Conservation (phyloP, 2,329 filamentous ascomycete genomes). For the Malbranchea cinnamomea region DNA sequence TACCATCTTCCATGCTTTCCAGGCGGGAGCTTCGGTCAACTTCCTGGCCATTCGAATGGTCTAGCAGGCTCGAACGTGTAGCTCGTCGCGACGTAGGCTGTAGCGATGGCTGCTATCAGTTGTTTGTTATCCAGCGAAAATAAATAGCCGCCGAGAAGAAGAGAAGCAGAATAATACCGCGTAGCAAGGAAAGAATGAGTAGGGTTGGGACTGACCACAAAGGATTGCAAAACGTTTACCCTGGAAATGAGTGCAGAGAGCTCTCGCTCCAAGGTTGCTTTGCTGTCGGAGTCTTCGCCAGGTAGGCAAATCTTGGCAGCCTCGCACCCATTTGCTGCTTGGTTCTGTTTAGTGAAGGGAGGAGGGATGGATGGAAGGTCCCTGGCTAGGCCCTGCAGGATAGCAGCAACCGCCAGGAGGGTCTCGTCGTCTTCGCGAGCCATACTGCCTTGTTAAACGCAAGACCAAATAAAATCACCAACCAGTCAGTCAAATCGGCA, state of each 20-base stretch:
- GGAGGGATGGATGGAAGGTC: slow-evolving; percentile 19
- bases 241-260: slow-evolving; percentile 62
- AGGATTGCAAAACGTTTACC: slow-evolving; percentile 69
- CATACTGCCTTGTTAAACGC: slow-evolving; percentile 33
- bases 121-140: neutral
- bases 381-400: slow-evolving; percentile 32
- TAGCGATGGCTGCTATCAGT: slow-evolving; percentile 8
- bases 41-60: slow-evolving; percentile 16
- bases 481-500: too few species aligned
- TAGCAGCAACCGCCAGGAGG: slow-evolving; percentile 30
- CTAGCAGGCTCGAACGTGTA: slow-evolving; percentile 21
- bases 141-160: slow-evolving; percentile 10
- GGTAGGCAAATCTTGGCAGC: slow-evolving; percentile 52
- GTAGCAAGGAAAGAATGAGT: too few species aligned
- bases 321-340: slow-evolving; percentile 34
- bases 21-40: slow-evolving; percentile 19
- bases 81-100: slow-evolving; percentile 24
- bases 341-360: slow-evolving; percentile 13
- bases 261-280: slow-evolving; percentile 67
- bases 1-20: slow-evolving; percentile 19
- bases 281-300: slow-evolving; percentile 59
- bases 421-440: slow-evolving; percentile 33
- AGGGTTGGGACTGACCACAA: slow-evolving; percentile 38
- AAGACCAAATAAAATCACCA: too few species aligned
- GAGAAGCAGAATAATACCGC: slow-evolving; percentile 13